Percentiles rank a stretch among this genome's conserved stretches.
Conservation (phyloP, 306 rosid genomes). For the Lathyrus sativus region DNA sequence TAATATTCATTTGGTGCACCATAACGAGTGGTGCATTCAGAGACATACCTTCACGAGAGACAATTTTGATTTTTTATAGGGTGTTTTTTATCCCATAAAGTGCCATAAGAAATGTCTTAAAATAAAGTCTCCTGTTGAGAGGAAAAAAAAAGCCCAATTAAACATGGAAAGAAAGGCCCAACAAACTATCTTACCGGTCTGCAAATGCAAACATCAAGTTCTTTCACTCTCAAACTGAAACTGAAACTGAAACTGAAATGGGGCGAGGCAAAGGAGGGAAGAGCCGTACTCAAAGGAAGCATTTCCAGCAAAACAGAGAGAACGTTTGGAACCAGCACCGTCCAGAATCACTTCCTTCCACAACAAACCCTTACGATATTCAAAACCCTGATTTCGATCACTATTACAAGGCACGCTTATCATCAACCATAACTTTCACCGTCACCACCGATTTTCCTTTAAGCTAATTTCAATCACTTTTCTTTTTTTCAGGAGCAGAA, state of each 20-base stretch:
- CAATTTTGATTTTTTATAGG: too few relatives aligned
- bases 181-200: neutral
- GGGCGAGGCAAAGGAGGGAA: constrained; percentile 48
- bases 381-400: constrained; percentile 67
- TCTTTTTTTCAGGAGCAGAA: constrained; percentile 53
- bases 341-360: constrained; percentile 55
- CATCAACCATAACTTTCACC: neutral
- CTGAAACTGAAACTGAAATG: constrained; percentile 5
- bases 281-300: constrained; percentile 70
- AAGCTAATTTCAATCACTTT: neutral
- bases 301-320: constrained; percentile 75
- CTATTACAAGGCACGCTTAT: constrained; percentile 62
- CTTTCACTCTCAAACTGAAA: neutral
- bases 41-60: too few relatives aligned
- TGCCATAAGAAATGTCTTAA: too few relatives aligned
- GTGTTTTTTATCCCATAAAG: too few relatives aligned
- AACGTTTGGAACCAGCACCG: constrained; percentile 67
- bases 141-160: too few relatives aligned
- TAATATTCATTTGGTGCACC: too few relatives aligned
- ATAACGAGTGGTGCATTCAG: too few relatives aligned
- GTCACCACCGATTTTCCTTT: neutral
- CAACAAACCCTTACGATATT: constrained; percentile 53
- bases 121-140: too few relatives aligned
- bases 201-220: neutral
- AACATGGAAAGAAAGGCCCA: neutral